Evolutionary conservation across 192 early-diverging fungal species (phyloP), one percentile per base, ranked within the genome.

Genomic region (Glomus cerebriforme): DNA sequence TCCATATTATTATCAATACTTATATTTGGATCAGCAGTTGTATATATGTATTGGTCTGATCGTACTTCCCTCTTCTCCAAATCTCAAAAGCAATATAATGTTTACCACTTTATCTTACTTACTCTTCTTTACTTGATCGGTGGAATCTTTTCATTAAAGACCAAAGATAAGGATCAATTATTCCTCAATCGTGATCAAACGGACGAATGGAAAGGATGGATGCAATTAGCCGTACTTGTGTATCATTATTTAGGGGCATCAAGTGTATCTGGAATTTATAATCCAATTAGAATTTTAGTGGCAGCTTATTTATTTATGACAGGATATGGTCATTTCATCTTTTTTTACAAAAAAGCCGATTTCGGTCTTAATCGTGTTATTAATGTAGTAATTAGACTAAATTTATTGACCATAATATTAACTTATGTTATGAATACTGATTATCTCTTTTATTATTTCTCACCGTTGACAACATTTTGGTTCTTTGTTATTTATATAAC

Each of bases 121-220:
- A 79, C 84, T 7, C 45, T 82, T 0, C 7, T 82, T n/a, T 73
- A 78, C 34, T 35, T 90, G 7, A 70, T 86, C 15, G 83, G 81
- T 8, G 92, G 91, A 6, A 79, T 81, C 1, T 49, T 79, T 34
- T 85, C 90, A 34, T 35, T 86, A 24, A 85, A 85, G 12, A 80
- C 66, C 9, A 87, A 83, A 49, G 80, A 82, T 7, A 81, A 83
- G 71, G 87, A 86, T 43, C 76, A 79, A 24, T 37, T 49, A 8
- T 95, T 95, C 78, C 79, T 95, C 73, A 91, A 89, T 79, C 88
- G 94, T 37, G 87, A 91, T 71, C 92, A 93, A 80, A 95, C 94
- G 10, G 92, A 95, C 68, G 94, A 95, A 81, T 95, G 94, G 94
- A 93, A 92, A 79, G 94, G 94, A 0, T 95, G 94, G 94, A 95